phyloP scores from a whole-genome alignment of 1,284 basidiomycete genomes.

The Cryptococcus sp. region DNA sequence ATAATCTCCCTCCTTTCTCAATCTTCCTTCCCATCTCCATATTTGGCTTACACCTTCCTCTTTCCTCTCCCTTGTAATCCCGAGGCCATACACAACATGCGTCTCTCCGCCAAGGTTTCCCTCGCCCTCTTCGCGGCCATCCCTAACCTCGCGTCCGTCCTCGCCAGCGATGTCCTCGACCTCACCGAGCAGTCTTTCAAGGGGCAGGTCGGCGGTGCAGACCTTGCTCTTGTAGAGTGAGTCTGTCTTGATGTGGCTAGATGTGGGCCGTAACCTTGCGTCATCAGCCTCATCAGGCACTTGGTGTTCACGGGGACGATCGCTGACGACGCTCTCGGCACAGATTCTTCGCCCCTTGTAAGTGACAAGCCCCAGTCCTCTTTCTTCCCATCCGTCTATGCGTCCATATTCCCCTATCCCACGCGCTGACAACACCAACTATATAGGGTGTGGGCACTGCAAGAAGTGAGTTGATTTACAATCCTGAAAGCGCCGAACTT shows the following conservation, averaged over 20 bases:
- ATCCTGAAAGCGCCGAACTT: background rate
- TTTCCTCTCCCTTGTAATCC: background rate
- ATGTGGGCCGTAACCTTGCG: background rate
- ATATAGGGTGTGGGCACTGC: slow-evolving; percentile 50
- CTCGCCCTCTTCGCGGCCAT: slow-evolving; percentile 27
- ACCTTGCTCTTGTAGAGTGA: slow-evolving; percentile 86
- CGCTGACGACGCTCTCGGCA: background rate
- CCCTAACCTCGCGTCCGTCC: slow-evolving; percentile 24
- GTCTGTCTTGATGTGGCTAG: slow-evolving; percentile 8
- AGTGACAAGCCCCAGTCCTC: slow-evolving; percentile 43
- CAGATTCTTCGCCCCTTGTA: slow-evolving; percentile 50
- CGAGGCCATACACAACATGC: slow-evolving; percentile 7
- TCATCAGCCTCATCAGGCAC: too few relatives aligned
- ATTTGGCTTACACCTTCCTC: background rate
- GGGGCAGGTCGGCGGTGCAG: slow-evolving; percentile 63
- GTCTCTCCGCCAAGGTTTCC: slow-evolving; percentile 14
- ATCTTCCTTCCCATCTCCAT: too few relatives aligned
- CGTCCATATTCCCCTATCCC: background rate
- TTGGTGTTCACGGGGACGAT: background rate
- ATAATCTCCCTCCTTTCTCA: too few relatives aligned
- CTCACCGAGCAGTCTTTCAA: slow-evolving; percentile 71
- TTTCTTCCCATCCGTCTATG: background rate
- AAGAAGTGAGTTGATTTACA: slow-evolving; percentile 37
- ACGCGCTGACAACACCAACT: background rate
- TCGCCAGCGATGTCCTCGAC: slow-evolving; percentile 66